Conservation (phyloP, 192 early-diverging fungal species). For the Gonapodya sp. region DNA sequence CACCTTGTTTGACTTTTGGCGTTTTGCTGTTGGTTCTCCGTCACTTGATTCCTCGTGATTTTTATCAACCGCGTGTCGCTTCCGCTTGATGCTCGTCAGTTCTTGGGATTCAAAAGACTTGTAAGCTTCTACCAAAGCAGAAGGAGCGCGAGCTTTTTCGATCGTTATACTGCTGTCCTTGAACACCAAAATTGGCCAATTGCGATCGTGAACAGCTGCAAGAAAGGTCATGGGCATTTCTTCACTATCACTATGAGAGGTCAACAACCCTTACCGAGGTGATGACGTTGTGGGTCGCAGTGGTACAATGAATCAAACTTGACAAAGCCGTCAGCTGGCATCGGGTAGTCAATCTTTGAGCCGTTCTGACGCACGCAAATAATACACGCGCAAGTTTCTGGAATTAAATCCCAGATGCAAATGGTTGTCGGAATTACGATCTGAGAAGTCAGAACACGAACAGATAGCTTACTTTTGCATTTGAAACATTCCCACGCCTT, state of each 20-base stretch:
- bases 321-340: not conserved
- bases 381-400: not conserved
- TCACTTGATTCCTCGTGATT: not conserved
- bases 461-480: not conserved
- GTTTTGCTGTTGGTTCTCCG: not conserved
- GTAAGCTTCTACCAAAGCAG: not conserved
- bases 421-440: not conserved
- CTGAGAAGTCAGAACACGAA: not conserved
- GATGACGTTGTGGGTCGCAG: not conserved
- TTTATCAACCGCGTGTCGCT: not conserved
- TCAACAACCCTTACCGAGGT: not conserved
- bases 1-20: not conserved
- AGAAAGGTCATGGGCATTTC: not conserved
- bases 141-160: not conserved
- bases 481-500: not conserved
- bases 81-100: not conserved
- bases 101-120: not conserved
- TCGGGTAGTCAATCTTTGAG: not conserved
- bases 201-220: not conserved
- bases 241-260: not conserved
- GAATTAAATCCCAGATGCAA: too few relatives aligned
- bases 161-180: not conserved
- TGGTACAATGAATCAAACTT: not conserved
- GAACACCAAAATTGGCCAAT: not conserved
- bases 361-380: not conserved